Evolutionary conservation across 257 asterid genomes (phyloP).

Genomic region (Solanum ossicruentum): DNA sequence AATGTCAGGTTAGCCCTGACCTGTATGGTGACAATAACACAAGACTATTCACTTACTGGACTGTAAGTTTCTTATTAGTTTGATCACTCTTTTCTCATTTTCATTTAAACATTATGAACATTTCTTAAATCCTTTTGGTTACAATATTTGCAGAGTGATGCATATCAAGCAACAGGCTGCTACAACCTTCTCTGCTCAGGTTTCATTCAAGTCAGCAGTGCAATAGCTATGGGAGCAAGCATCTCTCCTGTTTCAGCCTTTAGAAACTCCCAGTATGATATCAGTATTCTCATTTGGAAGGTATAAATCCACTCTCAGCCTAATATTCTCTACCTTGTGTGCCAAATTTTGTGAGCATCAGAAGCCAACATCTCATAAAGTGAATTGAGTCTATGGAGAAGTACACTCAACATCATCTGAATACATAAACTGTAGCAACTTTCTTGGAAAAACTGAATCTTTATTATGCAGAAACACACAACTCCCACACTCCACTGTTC

Average conservation of each 20-base stretch:
- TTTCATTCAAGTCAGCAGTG: slow-evolving; percentile 77
- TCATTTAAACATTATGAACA: not conserved
- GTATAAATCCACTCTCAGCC: slow-evolving; percentile 26
- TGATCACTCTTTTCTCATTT: not conserved
- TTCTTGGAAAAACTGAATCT: not conserved
- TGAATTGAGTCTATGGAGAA: not conserved
- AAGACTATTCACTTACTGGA: slow-evolving; percentile 13
- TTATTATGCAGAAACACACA: not conserved
- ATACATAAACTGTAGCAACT: not conserved
- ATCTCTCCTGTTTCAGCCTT: slow-evolving; percentile 74
- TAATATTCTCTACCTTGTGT: not conserved
- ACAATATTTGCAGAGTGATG: slow-evolving; percentile 56
- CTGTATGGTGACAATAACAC: slow-evolving; percentile 16
- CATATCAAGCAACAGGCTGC: slow-evolving; percentile 96
- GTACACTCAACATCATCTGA: not conserved
- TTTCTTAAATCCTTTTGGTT: not conserved
- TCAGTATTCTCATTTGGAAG: slow-evolving; percentile 86
- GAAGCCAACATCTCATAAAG: not conserved
- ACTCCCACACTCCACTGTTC: not conserved
- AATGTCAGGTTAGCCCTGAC: slow-evolving; percentile 59
- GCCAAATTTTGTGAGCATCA: slow-evolving; percentile 8
- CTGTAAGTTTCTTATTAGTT: slow-evolving; percentile 1
- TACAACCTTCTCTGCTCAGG: slow-evolving; percentile 90
- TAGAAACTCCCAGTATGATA: slow-evolving; percentile 63
- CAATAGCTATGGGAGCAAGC: slow-evolving; percentile 95